Percentiles rank a stretch among this genome's conserved stretches.
Conservation (phyloP, 176 grass and related monocot genomes). For the Hordeum marinum region DNA sequence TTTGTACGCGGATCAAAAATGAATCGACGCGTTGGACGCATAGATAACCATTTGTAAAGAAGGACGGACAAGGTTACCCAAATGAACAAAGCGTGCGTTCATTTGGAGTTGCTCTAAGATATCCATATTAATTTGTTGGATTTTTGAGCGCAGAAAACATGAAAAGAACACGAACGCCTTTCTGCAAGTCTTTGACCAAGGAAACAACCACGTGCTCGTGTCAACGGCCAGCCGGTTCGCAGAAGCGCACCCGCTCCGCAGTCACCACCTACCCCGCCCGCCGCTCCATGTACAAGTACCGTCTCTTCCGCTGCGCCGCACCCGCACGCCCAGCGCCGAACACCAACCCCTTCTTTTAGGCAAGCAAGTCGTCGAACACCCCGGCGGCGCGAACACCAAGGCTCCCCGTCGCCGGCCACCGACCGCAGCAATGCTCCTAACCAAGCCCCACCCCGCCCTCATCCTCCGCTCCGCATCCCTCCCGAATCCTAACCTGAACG, state of each 20-base stretch:
- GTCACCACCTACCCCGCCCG: constrained; percentile 9
- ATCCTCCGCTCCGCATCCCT: neutral
- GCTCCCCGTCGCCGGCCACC: neutral
- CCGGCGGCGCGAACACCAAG: no score
- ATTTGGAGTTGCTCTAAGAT: no score
- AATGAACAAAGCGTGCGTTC: no score
- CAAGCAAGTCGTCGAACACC: constrained; percentile 16
- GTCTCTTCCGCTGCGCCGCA: neutral
- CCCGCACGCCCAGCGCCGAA: constrained; percentile 17
- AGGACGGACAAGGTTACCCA: no score
- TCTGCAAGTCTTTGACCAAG: neutral
- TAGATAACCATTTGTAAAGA: no score
- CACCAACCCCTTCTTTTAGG: neutral
- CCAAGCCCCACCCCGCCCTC: neutral
- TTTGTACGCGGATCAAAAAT: no score
- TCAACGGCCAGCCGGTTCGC: neutral
- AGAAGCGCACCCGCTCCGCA: neutral
- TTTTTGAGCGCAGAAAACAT: no score
- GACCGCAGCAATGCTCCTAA: constrained; percentile 24
- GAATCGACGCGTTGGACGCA: no score
- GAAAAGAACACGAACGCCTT: no score
- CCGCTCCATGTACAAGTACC: neutral
- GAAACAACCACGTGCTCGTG: constrained; percentile 13
- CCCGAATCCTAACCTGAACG: neutral
- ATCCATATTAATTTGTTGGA: no score